These are phyloP conservation scores for Mitragyna speciosa DNA, from an alignment of 257 asterid species.

Conservation along the genomic window DNA sequence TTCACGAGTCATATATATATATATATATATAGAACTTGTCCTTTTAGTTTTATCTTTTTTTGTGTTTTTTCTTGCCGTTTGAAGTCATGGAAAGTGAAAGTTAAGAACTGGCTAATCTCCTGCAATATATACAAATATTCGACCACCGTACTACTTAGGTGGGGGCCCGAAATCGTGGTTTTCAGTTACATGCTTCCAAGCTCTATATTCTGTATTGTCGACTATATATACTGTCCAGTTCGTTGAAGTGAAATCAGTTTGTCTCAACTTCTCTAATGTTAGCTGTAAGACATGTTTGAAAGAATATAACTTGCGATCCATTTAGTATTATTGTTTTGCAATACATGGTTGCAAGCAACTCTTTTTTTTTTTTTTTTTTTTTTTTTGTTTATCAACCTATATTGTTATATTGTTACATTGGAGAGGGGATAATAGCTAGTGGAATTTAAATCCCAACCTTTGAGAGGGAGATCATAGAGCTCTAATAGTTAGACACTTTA, in stretches of 20 bases:
- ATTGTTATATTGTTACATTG: too few relatives aligned
- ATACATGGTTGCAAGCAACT: too few relatives aligned
- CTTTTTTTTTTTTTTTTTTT: too few relatives aligned
- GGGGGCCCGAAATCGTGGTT: background rate
- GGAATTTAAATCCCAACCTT: too few relatives aligned
- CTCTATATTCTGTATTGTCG: background rate
- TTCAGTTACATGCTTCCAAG: background rate
- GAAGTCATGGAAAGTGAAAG: background rate
- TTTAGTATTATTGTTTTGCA: background rate
- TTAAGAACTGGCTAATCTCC: background rate
- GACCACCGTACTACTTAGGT: background rate
- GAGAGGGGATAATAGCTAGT: too few relatives aligned
- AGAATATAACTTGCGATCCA: background rate
- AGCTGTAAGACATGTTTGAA: background rate
- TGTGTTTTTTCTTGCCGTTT: background rate
- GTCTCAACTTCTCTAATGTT: background rate
- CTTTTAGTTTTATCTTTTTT: background rate
- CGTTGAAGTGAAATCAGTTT: background rate
- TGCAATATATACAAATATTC: background rate
- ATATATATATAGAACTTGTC: background rate
- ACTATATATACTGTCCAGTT: background rate
- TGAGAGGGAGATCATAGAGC: too few relatives aligned
- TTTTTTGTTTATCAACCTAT: too few relatives aligned
- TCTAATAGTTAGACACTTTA: too few relatives aligned
- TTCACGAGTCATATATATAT: background rate